A percentile compares a stretch with the other conserved stretches of the same genome.
phyloP scores from a whole-genome alignment of 108 stramenopile genomes.

The Parmales sp. region DNA sequence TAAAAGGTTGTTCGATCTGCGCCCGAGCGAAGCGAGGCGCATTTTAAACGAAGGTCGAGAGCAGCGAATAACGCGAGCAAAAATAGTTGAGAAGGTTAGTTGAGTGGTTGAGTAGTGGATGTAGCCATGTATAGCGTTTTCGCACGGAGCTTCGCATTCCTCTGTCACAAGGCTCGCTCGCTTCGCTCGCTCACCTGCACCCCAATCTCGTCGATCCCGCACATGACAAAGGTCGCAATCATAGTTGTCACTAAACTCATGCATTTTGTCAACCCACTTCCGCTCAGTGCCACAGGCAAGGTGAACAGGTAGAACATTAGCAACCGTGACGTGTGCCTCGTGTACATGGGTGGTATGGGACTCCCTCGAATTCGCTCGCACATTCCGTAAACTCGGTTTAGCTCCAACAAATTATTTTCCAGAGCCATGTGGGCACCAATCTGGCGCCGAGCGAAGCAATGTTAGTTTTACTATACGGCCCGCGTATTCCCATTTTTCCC shows the following conservation, averaged over 20 bases:
- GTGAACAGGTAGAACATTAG: constrained; percentile 27
- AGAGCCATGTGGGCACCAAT: constrained; percentile 26
- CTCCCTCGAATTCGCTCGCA: constrained; percentile 25
- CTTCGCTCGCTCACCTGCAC: no score
- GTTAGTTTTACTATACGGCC: no score
- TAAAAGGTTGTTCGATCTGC: constrained; percentile 39
- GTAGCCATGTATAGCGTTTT: no score
- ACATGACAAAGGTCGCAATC: constrained; percentile 25
- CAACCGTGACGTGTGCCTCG: constrained; percentile 33
- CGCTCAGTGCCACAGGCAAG: constrained; percentile 33
- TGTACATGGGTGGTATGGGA: constrained; percentile 45
- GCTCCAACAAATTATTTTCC: constrained; percentile 26
- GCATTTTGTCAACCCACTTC: neutral
- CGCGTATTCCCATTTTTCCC: no score
- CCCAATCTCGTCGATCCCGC: constrained; percentile 44
- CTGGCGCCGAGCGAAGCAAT: no score
- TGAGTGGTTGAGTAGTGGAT: no score
- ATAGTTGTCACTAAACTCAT: neutral
- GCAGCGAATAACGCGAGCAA: no score
- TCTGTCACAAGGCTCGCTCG: no score
- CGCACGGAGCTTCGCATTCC: no score
- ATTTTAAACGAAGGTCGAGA: no score
- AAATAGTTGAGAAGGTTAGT: no score
- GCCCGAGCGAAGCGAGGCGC: no score
- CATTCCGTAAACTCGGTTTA: constrained; percentile 37